Evolutionary conservation across 1,284 basidiomycete genomes (phyloP), one percentile per base, ranked within the genome.

Genomic region (Ceratobasidium sp.): DNA sequence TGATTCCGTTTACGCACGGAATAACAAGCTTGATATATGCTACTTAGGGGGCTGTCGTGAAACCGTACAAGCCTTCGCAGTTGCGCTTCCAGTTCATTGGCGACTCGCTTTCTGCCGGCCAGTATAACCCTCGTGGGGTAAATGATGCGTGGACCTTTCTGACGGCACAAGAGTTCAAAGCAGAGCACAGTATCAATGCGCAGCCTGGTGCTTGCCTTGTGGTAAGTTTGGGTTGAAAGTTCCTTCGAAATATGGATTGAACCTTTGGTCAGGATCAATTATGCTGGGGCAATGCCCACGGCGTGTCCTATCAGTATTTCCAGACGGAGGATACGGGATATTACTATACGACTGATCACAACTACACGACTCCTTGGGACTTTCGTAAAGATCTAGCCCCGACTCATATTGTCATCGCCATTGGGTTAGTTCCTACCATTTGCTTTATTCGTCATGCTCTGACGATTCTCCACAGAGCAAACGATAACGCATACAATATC

Each of bases 81-180:
- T 82, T 89, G 12, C 82, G 84, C 0, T 89, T 90, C 79, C 89
- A n/a, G n/a, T n/a, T n/a, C n/a, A n/a, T n/a, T n/a, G n/a, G n/a
- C n/a, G n/a, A n/a, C n/a, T n/a, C n/a, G 1, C 82, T 90, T 2
- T 90, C 89, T 14, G 87, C 89, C 35, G 89, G 89, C 3, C 88
- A 90, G 85, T 89, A 84, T 78, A 84, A 77, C 46, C 59, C 66
- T 64, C 78, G 69, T 10, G 78, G 78, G 52, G 88, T 90, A 20
- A 85, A 89, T 80, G 88, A 90, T 82, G 89, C 88, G 3, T 90
- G 90, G 89, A 87, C 88, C 0, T 89, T 89, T 84, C 81, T 90
- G 27, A 86, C 86, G 3, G 87, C 88, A 1, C 88, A 90, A 79
- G 79, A 82, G 48, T 89, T 88, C 84, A 88, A 88, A 79, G 88